Evolutionary conservation across 2,329 filamentous ascomycete genomes (phyloP).

Genomic region (Colletotrichum sublineola): DNA sequence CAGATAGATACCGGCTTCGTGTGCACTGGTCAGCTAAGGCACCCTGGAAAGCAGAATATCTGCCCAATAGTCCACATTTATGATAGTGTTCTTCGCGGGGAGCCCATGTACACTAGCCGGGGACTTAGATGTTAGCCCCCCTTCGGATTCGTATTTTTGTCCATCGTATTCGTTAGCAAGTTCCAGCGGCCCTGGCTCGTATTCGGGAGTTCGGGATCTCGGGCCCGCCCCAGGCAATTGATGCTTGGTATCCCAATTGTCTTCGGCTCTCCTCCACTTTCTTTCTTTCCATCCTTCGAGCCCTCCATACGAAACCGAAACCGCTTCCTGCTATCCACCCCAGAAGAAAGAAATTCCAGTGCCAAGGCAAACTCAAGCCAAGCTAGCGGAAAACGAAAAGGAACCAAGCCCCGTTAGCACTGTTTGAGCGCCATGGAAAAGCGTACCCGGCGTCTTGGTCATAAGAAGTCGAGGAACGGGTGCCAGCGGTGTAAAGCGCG

Average conservation of each 20-base stretch:
- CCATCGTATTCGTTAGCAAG: too few species aligned
- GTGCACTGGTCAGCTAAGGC: too few species aligned
- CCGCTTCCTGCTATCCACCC: not conserved
- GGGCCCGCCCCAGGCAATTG: too few species aligned
- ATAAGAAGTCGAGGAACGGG: slow-evolving; percentile 50
- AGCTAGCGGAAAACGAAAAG: not conserved
- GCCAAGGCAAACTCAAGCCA: not conserved
- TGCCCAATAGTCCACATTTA: too few species aligned
- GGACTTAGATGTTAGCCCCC: too few species aligned
- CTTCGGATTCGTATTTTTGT: too few species aligned
- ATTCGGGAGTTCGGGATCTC: not conserved
- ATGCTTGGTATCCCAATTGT: not conserved
- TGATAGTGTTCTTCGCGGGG: too few species aligned
- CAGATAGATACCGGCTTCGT: too few species aligned
- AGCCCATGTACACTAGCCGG: too few species aligned
- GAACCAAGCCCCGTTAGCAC: not conserved
- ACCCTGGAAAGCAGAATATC: too few species aligned
- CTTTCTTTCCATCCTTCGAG: not conserved
- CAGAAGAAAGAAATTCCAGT: not conserved
- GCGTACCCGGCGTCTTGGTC: slow-evolving; percentile 38
- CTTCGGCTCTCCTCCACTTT: not conserved
- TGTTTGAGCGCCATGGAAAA: slow-evolving; percentile 21
- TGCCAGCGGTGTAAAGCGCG: slow-evolving; percentile 49
- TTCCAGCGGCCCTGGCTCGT: not conserved
- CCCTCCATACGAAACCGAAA: not conserved